Base-by-base conservation (phyloP, 2,329 filamentous ascomycete genomes). In the Colletotrichum australisinense region DNA sequence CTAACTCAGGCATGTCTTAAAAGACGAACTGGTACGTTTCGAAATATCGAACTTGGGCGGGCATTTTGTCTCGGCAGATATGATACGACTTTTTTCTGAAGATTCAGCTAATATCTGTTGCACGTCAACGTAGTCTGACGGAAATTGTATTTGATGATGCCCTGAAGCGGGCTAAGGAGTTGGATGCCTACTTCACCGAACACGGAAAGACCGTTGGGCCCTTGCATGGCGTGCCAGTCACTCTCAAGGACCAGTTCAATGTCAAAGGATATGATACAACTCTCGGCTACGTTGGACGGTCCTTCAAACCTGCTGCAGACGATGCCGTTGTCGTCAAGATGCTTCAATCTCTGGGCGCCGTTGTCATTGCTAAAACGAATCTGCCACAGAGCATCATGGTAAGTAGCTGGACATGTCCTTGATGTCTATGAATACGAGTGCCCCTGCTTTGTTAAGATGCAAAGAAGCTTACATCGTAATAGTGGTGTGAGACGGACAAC, bases 351-450 rank as follows among this genome's bases (percentile, higher is more conserved):
- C 83, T 90, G 0, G 92, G 92, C 1, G 92, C 91, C 1, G 85
- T 93, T 1, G 84, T 91, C 56, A 91, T 92, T 77, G 88, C 89
- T 69, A 93, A 94, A 79, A 94, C 93, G 0, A 94, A 93, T 70
- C 86, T 93, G 5, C 92, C 92, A 0, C 89, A 91, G 76, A 87
- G 85, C 0, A 82, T 91, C 62, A 86, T 86, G 79, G 84, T 85
- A 16, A 79, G 91, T 58, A 91, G 93, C 12, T 35, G 32, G 11
- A 35, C 32, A 35, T 12, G 32, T 32, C 32, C 32, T 32, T 32
- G 12, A 8, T 32, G 8, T 32, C 32, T 11, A 8, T 32, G 9
- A 32, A 8, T 32, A 32, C 9, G 32, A 32, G 32, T 32, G 32
- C 9, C 7, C 7, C 19, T n/a, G 14, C 38, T 42, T 42, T 42